Conservation (phyloP, 768 basidiomycete species). For the Lactarius evosmus region DNA sequence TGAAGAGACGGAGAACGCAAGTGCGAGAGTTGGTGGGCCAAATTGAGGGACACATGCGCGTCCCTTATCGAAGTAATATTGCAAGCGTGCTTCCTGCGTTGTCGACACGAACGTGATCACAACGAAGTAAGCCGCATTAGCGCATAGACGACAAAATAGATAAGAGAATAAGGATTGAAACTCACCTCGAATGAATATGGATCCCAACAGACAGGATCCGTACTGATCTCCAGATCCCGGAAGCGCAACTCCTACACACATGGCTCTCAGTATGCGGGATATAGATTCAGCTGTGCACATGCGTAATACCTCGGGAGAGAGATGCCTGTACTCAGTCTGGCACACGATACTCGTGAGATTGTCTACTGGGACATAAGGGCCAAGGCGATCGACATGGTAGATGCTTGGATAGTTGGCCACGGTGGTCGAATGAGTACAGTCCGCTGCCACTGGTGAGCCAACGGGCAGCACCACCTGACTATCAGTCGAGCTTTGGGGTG, state of each 20-base stretch:
- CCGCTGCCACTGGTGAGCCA: no score
- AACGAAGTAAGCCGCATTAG: not conserved
- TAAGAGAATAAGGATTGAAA: not conserved
- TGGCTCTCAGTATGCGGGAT: not conserved
- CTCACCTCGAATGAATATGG: not conserved
- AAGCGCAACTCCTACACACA: not conserved
- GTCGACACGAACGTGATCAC: not conserved
- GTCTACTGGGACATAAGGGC: no score
- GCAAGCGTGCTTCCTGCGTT: constrained; percentile 7
- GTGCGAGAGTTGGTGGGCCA: not conserved
- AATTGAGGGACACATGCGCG: not conserved
- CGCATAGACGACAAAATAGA: no score
- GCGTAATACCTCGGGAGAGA: constrained; percentile 4
- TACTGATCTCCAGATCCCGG: not conserved
- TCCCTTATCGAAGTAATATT: constrained; percentile 10
- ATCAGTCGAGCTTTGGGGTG: not conserved
- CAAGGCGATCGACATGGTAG: not conserved
- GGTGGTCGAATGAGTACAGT: no score
- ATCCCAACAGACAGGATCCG: not conserved
- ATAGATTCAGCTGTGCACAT: not conserved
- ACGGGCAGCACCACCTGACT: no score
- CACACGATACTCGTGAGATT: not conserved
- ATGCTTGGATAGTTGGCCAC: no score
- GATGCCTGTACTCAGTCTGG: not conserved
- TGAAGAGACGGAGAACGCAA: not conserved